A percentile compares a stretch with the other conserved stretches of the same genome.
phyloP scores from a whole-genome alignment of 2,329 filamentous ascomycete species.

The Paecilomyces sp. region DNA sequence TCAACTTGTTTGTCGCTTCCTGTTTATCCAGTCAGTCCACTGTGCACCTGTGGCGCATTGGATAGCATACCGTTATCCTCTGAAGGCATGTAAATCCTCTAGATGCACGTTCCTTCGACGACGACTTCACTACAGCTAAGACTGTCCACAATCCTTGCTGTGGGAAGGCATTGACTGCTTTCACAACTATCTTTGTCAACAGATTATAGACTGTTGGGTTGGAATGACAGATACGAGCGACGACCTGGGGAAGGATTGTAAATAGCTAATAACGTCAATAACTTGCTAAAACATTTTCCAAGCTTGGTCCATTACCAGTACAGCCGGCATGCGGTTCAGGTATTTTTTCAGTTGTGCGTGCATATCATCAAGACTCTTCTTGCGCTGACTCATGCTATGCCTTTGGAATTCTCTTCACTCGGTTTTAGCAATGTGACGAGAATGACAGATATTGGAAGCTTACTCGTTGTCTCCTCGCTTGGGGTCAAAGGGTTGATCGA shows the following conservation, averaged over 20 bases:
- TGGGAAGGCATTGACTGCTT: slow-evolving; percentile 80
- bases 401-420: slow-evolving; percentile 36
- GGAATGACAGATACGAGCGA: slow-evolving; percentile 89
- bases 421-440: slow-evolving; percentile 5
- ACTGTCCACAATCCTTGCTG: slow-evolving; percentile 89
- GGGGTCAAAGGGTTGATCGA: slow-evolving; percentile 53
- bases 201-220: slow-evolving; percentile 70
- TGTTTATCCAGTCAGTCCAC: slow-evolving; percentile 18
- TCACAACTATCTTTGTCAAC: slow-evolving; percentile 71
- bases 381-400: slow-evolving; percentile 45
- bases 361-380: slow-evolving; percentile 60
- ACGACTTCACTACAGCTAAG: slow-evolving; percentile 77
- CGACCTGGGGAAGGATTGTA: slow-evolving; percentile 76
- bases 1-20: slow-evolving; percentile 47
- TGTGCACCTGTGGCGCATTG: background rate
- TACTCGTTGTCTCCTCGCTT: slow-evolving; percentile 42
- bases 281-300: background rate
- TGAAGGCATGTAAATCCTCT: slow-evolving; percentile 43
- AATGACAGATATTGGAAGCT: slow-evolving; percentile 7
- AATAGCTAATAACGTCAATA: slow-evolving; percentile 34
- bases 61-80: slow-evolving; percentile 29
- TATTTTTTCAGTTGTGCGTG: slow-evolving; percentile 76
- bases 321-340: slow-evolving; percentile 46
- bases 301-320: slow-evolving; percentile 25
- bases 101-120: slow-evolving; percentile 59